Evolutionary conservation across 2,329 filamentous ascomycete species (phyloP).

Genomic region (Cryphonectria nitschkei): DNA sequence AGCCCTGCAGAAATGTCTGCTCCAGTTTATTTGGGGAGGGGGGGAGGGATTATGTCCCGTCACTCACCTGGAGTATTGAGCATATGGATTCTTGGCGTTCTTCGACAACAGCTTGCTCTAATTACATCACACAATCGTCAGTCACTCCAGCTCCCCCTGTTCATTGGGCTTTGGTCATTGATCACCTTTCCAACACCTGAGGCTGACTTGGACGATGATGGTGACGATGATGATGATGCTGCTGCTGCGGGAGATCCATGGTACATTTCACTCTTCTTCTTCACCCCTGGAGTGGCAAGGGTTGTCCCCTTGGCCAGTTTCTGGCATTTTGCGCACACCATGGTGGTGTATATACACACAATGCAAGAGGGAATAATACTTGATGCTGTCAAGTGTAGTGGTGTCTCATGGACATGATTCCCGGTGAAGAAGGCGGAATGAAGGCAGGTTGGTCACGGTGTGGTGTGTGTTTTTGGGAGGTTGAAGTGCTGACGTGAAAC

Average conservation of each 20-base stretch:
- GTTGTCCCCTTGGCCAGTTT: conserved; percentile 63
- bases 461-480: background rate
- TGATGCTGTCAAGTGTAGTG: background rate
- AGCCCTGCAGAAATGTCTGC: background rate
- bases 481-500: background rate
- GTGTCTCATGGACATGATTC: no score
- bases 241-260: conserved; percentile 58
- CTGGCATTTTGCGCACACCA: conserved; percentile 69
- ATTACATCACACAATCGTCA: background rate
- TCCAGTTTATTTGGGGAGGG: no score
- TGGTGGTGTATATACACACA: conserved; percentile 40
- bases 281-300: conserved; percentile 66
- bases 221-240: background rate
- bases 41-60: no score
- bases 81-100: conserved; percentile 68
- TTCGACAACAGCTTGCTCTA: conserved; percentile 68
- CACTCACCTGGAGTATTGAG: conserved; percentile 56
- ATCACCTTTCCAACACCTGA: conserved; percentile 62
- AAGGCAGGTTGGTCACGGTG: background rate
- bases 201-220: conserved; percentile 49
- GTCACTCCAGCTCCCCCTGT: background rate
- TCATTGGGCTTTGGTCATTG: background rate
- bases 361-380: background rate
- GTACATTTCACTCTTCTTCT: conserved; percentile 70
- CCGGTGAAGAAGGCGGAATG: background rate